Base-by-base conservation (phyloP, 441 rosid genomes). In the Theobroma grandiflorum region DNA sequence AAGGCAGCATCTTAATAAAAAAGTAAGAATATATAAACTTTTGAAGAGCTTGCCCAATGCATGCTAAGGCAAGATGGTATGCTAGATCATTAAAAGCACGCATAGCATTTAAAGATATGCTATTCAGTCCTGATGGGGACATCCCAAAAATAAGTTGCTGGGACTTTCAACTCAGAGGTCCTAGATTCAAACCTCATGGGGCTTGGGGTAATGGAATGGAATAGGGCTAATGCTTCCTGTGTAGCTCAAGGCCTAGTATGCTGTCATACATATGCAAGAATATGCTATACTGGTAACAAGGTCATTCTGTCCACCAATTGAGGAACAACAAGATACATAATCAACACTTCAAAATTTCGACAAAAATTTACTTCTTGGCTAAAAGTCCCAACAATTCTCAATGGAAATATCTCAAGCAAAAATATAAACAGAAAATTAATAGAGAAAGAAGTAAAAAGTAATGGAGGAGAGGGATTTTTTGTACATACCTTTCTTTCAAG, bases 401-500 rank as follows among this genome's bases (percentile, higher is more conserved):
- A 31, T n/a, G 15, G 16, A 20, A 76, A 33, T 37, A 31, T 6
- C 57, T 43, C 67, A 61, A 59, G 68, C 4, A 75, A 0, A 18
- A 20, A 59, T 43, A 45, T 45, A 49, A 45, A 49, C 38, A 65
- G 53, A 64, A 77, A 38, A 76, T 20, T 50, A 53, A 63, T 16
- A 47, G 10, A 26, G 72, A 75, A 70, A 63, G 58, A 38, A 52
- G 68, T 49, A 16, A 80, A 33, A 72, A 72, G 37, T 22, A 50
- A 69, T 40, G 7, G 18, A 16, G 11, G 53, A 42, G 33, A 42
- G 45, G n/a, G 26, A 57, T 11, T 15, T n/a, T 33, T 22, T 22
- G 71, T 43, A 15, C 57, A 57, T 75, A 94, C 99, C 98, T 94
- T 95, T 80, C 98, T 94, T 88, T 97, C 99, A 69, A 97, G 96